Evolutionary conservation across 768 basidiomycete genomes (phyloP).

Genomic region (Pisolithus albus): DNA sequence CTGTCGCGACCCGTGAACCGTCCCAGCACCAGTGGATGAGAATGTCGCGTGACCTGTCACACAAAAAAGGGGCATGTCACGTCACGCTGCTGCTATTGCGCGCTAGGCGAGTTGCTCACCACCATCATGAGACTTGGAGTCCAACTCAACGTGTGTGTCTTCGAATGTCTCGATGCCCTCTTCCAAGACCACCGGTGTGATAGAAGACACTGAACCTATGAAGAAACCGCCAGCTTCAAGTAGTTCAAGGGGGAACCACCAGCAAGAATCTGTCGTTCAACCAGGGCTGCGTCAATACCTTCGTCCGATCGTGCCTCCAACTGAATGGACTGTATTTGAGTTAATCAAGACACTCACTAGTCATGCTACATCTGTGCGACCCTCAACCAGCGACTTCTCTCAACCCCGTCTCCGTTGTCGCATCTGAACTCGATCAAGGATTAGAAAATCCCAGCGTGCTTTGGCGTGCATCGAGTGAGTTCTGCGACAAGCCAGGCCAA

Average conservation of each 20-base stretch:
- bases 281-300: not conserved
- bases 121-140: slow-evolving; percentile 5
- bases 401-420: no score
- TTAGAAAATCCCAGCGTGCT: no score
- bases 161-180: not conserved
- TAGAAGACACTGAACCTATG: not conserved
- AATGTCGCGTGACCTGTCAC: not conserved
- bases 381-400: no score
- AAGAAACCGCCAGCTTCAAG: not conserved
- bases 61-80: slow-evolving; percentile 7
- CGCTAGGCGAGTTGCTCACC: slow-evolving; percentile 6
- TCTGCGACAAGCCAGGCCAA: no score
- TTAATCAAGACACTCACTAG: slow-evolving; percentile 12
- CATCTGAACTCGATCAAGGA: no score
- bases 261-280: not conserved
- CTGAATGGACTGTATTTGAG: not conserved
- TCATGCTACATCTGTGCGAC: not conserved
- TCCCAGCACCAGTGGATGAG: not conserved
- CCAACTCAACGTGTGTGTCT: slow-evolving; percentile 7
- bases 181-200: slow-evolving; percentile 1
- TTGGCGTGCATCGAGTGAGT: no score
- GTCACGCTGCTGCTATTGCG: not conserved
- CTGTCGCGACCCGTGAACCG: not conserved
- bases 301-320: not conserved
- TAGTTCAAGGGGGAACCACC: not conserved